Evolutionary conservation across 2,329 filamentous ascomycete species (phyloP), one percentile per base, ranked within the genome.

Genomic region (Aureobasidium sp.): DNA sequence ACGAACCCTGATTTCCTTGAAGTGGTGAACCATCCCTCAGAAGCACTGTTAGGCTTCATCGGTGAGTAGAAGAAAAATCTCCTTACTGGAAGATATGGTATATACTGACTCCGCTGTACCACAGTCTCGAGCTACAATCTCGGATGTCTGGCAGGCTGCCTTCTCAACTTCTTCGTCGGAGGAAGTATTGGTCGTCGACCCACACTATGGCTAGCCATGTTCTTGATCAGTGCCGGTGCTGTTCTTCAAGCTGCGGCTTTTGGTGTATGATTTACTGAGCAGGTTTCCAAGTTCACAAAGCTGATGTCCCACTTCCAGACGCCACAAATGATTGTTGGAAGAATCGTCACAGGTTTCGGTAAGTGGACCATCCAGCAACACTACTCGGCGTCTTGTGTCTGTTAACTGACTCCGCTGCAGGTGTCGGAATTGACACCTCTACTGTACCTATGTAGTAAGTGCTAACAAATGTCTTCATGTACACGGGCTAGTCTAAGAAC

Each of bases 371-470:
- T n/a, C 23, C 50, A 11, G 10, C 23, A 8, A 47, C 5, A 25
- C 20, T 7, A 23, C 23, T 4, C 33, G 33, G 33, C 7, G 13
- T 36, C 33, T 36, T n/a, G 33, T 7, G 13, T 36, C 7, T 36
- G 13, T 36, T 36, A 13, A 36, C 33, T 36, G 33, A 36, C 11
- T n/a, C 58, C 31, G 33, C 25, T 36, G n/a, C 25, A 66, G 64
- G 64, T 20, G 48, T 61, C 11, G 64, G 64, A 11, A 33, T 66
- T n/a, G 56, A 66, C 18, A 66, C 60, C 8, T 64, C 64, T 0
- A 82, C 78, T 0, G 78, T 79, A 0, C 80, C 81, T 1, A 79
- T 82, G 16, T 76, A 71, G 33, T 36, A 36, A 7, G 33, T 36
- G 13, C 33, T 8, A 36, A 36, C 33, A 36, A 8, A 36, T 36